Conservation (phyloP, 176 grass and related monocot species). For the Triticum timopheevii region DNA sequence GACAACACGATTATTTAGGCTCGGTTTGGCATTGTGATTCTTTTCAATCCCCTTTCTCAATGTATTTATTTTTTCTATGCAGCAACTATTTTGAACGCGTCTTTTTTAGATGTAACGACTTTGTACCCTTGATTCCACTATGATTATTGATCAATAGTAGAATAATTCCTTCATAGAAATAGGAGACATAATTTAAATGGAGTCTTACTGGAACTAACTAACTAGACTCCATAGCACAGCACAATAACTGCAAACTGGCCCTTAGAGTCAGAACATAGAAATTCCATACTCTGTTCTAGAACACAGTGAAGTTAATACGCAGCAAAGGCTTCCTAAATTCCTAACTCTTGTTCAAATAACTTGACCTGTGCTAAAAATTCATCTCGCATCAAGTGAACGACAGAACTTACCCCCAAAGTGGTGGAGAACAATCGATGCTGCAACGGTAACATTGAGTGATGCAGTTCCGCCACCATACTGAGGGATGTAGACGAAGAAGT, state of each 20-base stretch:
- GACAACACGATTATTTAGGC: neutral
- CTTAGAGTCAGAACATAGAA: neutral
- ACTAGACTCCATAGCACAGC: neutral
- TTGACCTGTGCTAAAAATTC: neutral
- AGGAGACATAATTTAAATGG: too few relatives aligned
- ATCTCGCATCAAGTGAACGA: neutral
- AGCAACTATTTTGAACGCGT: neutral
- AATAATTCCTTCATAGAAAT: too few relatives aligned
- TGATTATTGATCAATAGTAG: neutral
- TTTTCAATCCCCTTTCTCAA: neutral
- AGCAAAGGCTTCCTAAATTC: neutral
- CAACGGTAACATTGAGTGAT: conserved; percentile 93
- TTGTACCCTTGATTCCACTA: neutral
- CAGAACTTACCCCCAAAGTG: conserved; percentile 64
- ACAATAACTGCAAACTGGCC: neutral
- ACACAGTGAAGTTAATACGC: neutral
- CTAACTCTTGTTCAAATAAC: neutral
- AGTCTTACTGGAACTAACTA: neutral
- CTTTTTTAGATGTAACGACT: neutral
- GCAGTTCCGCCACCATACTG: conserved; percentile 93
- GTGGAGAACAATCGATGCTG: conserved; percentile 87
- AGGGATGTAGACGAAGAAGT: conserved; percentile 94
- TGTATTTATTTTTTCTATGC: neutral
- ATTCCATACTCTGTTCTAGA: neutral
- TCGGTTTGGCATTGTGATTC: neutral